Conservation (phyloP, 129 eudicot species). For the Centrapalus pauciflorus region DNA sequence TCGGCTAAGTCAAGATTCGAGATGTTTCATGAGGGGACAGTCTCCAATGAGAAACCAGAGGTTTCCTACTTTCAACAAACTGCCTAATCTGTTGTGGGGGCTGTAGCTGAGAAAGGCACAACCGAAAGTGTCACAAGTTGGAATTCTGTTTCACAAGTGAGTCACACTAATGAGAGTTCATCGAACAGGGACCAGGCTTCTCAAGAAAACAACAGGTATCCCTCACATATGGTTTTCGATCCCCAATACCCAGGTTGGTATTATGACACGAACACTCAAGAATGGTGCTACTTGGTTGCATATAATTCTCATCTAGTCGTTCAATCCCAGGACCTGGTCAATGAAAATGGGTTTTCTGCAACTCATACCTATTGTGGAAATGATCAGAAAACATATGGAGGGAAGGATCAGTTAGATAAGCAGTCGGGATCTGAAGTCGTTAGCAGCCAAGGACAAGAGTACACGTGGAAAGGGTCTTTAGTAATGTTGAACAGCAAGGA, state of each 20-base stretch:
- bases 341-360: slow-evolving; percentile 41
- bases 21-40: no score
- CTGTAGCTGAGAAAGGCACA: slow-evolving; percentile 46
- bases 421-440: slow-evolving; percentile 21
- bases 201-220: slow-evolving; percentile 57
- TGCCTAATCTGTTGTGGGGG: slow-evolving; percentile 41
- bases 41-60: slow-evolving; percentile 36
- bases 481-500: slow-evolving; percentile 35
- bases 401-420: slow-evolving; percentile 37
- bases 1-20: no score
- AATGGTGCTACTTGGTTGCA: slow-evolving; percentile 66
- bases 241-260: slow-evolving; percentile 98
- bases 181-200: slow-evolving; percentile 54
- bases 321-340: slow-evolving; percentile 31
- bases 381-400: no score
- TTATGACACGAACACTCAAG: slow-evolving; percentile 69
- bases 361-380: slow-evolving; percentile 33
- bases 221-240: slow-evolving; percentile 89
- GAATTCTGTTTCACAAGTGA: slow-evolving; percentile 51
- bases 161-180: slow-evolving; percentile 31
- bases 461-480: slow-evolving; percentile 45
- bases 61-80: slow-evolving; percentile 64
- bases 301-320: slow-evolving; percentile 35
- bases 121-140: slow-evolving; percentile 51
- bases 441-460: slow-evolving; percentile 34